Percentiles rank a stretch among this genome's conserved stretches.
These are phyloP conservation scores for Dactylellina cionopaga DNA, from an alignment of 2,329 filamentous ascomycete species.

Conservation along the genomic window DNA sequence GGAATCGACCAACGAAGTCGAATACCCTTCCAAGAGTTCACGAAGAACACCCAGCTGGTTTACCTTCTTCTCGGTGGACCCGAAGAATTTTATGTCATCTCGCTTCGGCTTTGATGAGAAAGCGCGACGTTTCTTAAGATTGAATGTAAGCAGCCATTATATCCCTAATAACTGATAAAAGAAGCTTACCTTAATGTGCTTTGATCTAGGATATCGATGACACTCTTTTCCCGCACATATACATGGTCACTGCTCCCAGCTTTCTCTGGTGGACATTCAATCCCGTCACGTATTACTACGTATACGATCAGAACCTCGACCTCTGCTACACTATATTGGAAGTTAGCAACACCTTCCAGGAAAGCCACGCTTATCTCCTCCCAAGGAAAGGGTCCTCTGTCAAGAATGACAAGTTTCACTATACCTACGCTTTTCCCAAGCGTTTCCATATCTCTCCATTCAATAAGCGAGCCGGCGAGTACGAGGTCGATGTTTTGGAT, in stretches of 20 bases:
- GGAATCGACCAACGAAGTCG: constrained; percentile 57
- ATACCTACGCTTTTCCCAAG: constrained; percentile 63
- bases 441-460: constrained; percentile 82
- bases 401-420: constrained; percentile 38
- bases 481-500: constrained; percentile 64
- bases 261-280: constrained; percentile 79
- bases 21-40: constrained; percentile 58
- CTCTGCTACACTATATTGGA: constrained; percentile 75
- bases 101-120: constrained; percentile 71
- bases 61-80: constrained; percentile 58
- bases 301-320: constrained; percentile 69
- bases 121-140: constrained; percentile 68
- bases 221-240: constrained; percentile 72
- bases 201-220: constrained; percentile 68
- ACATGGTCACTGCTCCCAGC: constrained; percentile 75
- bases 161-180: constrained; percentile 43
- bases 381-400: constrained; percentile 60
- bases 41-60: constrained; percentile 57
- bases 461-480: constrained; percentile 66
- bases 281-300: constrained; percentile 81
- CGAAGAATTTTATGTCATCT: constrained; percentile 64
- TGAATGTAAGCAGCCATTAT: constrained; percentile 61
- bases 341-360: constrained; percentile 80
- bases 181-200: not conserved
- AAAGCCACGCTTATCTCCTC: constrained; percentile 74